Conservation (phyloP, 352 stramenopile genomes). For the Phytophthora constricta region DNA sequence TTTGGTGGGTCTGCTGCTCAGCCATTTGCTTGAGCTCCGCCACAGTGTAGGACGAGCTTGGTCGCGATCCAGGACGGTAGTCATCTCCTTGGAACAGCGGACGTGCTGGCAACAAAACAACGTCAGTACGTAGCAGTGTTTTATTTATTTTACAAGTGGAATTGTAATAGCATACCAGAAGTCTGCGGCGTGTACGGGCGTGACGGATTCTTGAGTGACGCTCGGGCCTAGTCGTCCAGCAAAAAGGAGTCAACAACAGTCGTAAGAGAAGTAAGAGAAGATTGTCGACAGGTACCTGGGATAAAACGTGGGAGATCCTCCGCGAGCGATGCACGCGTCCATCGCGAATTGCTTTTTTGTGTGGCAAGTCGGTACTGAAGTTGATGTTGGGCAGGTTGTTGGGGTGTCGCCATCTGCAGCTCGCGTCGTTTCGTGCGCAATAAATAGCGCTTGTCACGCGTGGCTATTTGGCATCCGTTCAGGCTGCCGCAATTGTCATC, state of each 20-base stretch:
- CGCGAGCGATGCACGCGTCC: slow-evolving; percentile 77
- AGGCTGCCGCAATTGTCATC: too few species aligned
- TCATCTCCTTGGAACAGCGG: slow-evolving; percentile 81
- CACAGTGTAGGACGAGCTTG: slow-evolving; percentile 69
- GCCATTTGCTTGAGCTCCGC: slow-evolving; percentile 52
- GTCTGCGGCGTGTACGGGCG: slow-evolving; percentile 79
- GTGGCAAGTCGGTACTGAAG: not conserved
- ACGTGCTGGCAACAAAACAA: slow-evolving; percentile 23
- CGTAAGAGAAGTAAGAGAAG: not conserved
- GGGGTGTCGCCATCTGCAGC: slow-evolving; percentile 22
- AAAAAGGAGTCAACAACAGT: slow-evolving; percentile 1
- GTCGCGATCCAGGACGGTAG: slow-evolving; percentile 69
- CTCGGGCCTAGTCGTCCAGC: slow-evolving; percentile 51
- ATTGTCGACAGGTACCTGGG: slow-evolving; percentile 45
- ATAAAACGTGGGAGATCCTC: slow-evolving; percentile 85
- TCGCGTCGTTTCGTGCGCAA: slow-evolving; percentile 40
- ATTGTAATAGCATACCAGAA: slow-evolving; percentile 28
- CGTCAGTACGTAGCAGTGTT: not conserved
- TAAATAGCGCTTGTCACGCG: too few species aligned
- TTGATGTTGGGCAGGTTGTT: too few species aligned
- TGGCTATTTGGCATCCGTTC: too few species aligned
- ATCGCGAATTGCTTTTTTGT: slow-evolving; percentile 34
- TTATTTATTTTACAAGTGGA: too few species aligned
- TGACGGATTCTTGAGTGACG: slow-evolving; percentile 83
- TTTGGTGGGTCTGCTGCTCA: slow-evolving; percentile 26